Evolutionary conservation across 1,284 basidiomycete species (phyloP), one percentile per base, ranked within the genome.

Genomic region (Porogramme epimiltina): DNA sequence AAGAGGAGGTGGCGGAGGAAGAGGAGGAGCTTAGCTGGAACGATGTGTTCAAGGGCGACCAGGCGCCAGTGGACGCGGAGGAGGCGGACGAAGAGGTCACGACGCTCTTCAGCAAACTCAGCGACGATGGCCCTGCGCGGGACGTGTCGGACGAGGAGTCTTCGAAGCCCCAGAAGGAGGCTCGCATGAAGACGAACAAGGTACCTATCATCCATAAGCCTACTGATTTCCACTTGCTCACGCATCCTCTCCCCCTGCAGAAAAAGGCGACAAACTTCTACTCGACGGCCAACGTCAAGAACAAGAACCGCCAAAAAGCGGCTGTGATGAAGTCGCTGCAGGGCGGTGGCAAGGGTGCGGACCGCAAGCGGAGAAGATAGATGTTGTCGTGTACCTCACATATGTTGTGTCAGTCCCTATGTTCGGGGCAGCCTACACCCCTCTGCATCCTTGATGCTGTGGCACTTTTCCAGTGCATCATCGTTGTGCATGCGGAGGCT

Each of bases 181-280:
- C 80, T 24, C 87, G 94, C 20, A 90, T 94, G 90, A 95, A 83
- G 60, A 96, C 94, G 2, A 92, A 87, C 76, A 97, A 96, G 74
- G 85, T 82, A 64, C 42, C 65, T 6, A 15, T 6, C 23, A 19
- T 11, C 19, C 15, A n/a, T 36, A 16, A 6, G 9, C 18, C 11
- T 8, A 20, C 25, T 39, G 18, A 38, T 16, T 23, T 20, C 18
- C 4, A 23, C 15, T 16, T n/a, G n/a, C n/a, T n/a, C n/a, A n/a
- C n/a, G n/a, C n/a, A n/a, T n/a, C n/a, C n/a, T n/a, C n/a, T n/a
- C 3, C n/a, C 2, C 1, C 1, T 38, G 23, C 63, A 91, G 89
- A 88, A 86, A 75, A 95, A 93, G 73, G 85, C 92, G 16, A 81
- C 82, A 53, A 98, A 98, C 75, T 99, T 95, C 78, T 98, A 93